Percentiles rank a stretch among this genome's conserved stretches.
These are phyloP conservation scores for Aureobasidium sp. DNA, from an alignment of 2,329 filamentous ascomycete species.

Conservation along the genomic window DNA sequence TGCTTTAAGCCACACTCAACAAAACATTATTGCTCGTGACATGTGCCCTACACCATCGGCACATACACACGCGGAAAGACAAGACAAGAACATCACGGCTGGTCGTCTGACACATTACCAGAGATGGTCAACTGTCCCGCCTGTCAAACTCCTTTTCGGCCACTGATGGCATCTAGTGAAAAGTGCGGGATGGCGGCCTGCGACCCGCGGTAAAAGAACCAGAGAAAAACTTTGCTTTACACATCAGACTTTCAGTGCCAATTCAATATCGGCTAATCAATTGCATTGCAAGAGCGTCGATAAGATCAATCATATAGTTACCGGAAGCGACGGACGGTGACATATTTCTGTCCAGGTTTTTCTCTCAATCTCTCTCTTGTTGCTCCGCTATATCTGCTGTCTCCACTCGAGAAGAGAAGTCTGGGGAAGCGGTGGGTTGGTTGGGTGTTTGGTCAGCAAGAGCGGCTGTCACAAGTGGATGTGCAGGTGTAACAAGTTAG, in stretches of 20 bases:
- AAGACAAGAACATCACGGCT: not conserved
- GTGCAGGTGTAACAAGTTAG: not conserved
- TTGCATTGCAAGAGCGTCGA: not conserved
- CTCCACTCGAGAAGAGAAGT: not conserved
- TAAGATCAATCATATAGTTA: not conserved
- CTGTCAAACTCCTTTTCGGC: not conserved
- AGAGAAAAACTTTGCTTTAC: not conserved
- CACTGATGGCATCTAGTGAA: not conserved
- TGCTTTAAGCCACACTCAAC: not conserved
- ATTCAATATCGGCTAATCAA: not conserved
- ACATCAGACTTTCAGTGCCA: not conserved
- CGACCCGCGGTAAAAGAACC: not conserved
- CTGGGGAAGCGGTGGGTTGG: not conserved
- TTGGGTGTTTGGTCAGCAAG: not conserved
- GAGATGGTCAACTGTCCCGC: not conserved
- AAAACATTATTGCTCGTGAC: not conserved
- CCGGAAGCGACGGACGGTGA: not conserved
- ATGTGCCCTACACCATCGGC: not conserved
- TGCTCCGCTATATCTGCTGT: not conserved
- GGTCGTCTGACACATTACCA: not conserved
- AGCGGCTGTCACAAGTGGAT: not conserved
- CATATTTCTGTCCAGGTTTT: not conserved
- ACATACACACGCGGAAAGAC: too few relatives aligned
- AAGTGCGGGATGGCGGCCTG: not conserved
- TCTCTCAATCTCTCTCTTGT: not conserved